These are phyloP conservation scores for Achaetomiella virescens DNA, from an alignment of 495 filamentous ascomycete genomes.

Conservation along the genomic window DNA sequence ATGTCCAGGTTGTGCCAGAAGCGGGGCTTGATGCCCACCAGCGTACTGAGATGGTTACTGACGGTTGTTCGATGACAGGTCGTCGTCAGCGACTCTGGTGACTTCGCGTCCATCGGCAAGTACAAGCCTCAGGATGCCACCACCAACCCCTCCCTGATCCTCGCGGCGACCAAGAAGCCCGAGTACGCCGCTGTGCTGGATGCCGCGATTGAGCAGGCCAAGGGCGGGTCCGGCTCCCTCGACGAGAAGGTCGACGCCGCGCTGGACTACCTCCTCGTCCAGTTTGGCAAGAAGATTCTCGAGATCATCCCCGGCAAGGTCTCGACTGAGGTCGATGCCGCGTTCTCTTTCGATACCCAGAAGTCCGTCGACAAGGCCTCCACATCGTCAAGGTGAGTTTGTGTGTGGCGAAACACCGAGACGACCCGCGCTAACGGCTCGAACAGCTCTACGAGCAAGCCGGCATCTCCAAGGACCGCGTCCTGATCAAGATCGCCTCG, in stretches of 20 bases:
- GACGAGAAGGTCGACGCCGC: constrained; percentile 76
- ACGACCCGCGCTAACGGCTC: neutral
- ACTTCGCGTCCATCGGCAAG: constrained; percentile 91
- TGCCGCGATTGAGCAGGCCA: constrained; percentile 76
- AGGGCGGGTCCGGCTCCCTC: constrained; percentile 57
- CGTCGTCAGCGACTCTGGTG: constrained; percentile 95
- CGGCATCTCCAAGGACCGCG: constrained; percentile 86
- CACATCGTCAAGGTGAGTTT: constrained; percentile 84
- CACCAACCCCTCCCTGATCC: constrained; percentile 97
- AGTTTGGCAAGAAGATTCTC: constrained; percentile 97
- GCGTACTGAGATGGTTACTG: constrained; percentile 14
- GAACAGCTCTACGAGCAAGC: constrained; percentile 80
- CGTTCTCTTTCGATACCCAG: constrained; percentile 92
- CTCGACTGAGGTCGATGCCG: constrained; percentile 96
- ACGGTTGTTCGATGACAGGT: constrained; percentile 46
- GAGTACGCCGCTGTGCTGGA: constrained; percentile 95
- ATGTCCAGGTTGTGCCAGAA: neutral
- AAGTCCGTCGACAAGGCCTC: constrained; percentile 91
- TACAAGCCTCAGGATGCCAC: constrained; percentile 99
- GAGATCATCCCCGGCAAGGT: constrained; percentile 96
- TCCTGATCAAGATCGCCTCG: constrained; percentile 86
- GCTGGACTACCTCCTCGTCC: constrained; percentile 88
- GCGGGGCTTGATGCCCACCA: neutral
- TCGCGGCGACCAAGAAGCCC: constrained; percentile 95
- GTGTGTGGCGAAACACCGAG: too few species aligned